These are phyloP conservation scores for Amphibolis antarctica DNA, from an alignment of 106 monocot genomes.

Conservation along the genomic window DNA sequence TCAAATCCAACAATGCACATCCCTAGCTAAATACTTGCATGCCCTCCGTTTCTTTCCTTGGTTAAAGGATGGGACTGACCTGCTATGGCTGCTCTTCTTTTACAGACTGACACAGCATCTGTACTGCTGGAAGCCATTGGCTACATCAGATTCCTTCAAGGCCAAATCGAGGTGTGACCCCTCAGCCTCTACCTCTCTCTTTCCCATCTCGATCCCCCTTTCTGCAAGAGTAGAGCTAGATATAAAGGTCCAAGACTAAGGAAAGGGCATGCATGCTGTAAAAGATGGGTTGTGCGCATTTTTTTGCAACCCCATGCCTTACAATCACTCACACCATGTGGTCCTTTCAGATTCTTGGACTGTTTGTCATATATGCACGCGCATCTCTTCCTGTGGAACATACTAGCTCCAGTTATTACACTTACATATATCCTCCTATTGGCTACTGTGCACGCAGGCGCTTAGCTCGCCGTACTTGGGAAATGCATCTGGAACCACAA, in stretches of 20 bases:
- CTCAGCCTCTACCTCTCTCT: conserved; percentile 15
- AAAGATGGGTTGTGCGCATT: conserved; percentile 24
- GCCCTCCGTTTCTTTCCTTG: not conserved
- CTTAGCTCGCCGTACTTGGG: conserved; percentile 82
- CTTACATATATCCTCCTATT: not conserved
- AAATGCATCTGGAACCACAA: not conserved
- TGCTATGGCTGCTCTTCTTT: conserved; percentile 26
- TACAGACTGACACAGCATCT: conserved; percentile 97
- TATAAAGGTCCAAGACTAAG: not conserved
- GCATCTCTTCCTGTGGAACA: conserved; percentile 12
- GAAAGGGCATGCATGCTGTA: conserved; percentile 52
- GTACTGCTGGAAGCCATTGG: conserved; percentile 90
- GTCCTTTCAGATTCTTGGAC: conserved; percentile 13
- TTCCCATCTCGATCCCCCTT: conserved; percentile 8
- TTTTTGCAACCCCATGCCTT: conserved; percentile 13
- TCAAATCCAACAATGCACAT: too few relatives aligned
- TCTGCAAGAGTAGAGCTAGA: not conserved
- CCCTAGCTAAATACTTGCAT: too few relatives aligned
- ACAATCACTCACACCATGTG: conserved; percentile 20
- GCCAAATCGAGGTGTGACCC: conserved; percentile 62
- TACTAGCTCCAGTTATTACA: too few relatives aligned
- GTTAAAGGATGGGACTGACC: conserved; percentile 18
- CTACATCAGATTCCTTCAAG: conserved; percentile 89
- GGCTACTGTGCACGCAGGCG: conserved; percentile 30
- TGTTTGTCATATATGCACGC: conserved; percentile 19